Evolutionary conservation across 495 filamentous ascomycete genomes (phyloP), one percentile per base, ranked within the genome.

Genomic region (Xylaria bambusicola): DNA sequence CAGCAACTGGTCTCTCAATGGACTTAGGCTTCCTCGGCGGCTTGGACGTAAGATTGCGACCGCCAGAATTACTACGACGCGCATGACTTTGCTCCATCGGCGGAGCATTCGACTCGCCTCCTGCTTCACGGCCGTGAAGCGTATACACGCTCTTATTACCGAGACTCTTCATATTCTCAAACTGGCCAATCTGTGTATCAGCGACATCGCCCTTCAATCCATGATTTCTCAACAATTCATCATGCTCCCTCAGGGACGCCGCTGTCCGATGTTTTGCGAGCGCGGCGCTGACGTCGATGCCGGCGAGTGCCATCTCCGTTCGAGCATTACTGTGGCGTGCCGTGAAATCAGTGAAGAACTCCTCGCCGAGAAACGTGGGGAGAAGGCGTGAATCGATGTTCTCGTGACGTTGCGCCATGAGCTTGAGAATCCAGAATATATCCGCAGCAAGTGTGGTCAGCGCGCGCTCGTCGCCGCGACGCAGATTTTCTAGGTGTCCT

Each of bases 261-360:
- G 44, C 46, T 1, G 18, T 56, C 5, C 48, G 26, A 6, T 66
- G 68, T 0, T n/a, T 41, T 2, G 59, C 62, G 2, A 65, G 54
- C 40, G 68, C 62, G 0, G 38, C 56, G 6, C 40, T 42, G 8
- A 71, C 61, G 23, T 71, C 66, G 53, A 71, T 66, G 15, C 68
- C 68, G 2, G 68, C 68, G 0, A 35, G 36, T 35, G 61, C 50
- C 52, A 71, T 59, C 56, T 62, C 68, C 24, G 53, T 1, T 12
- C 61, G 35, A 18, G 69, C 69, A 0, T 31, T 12, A 0, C 13
- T 27, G 17, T 68, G 23, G 2, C 47, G 26, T 12, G 20, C 13
- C 21, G 60, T 64, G 18, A 72, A 72, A 21, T 64, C 46, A 12
- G 13, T n/a, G 62, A 68, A 72, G 60, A 72, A 72, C 9, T 45